Evolutionary conservation across 108 stramenopile species (phyloP), one percentile per base, ranked within the genome.

Genomic region (Stephanodiscus triporus): DNA sequence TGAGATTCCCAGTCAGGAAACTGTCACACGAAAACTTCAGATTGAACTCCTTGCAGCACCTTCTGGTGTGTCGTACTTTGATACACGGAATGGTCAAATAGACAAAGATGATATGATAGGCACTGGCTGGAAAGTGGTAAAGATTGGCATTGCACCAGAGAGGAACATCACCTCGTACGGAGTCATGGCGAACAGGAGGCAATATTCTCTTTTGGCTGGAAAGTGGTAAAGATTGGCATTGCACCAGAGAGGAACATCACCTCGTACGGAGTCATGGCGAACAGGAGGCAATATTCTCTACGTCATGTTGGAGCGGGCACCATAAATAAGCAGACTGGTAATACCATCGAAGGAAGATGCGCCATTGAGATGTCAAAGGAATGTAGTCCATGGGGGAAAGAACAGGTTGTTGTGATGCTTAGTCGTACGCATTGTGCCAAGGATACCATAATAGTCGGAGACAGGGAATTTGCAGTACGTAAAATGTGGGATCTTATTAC

Each of bases 181-280:
- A 19, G 14, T 64, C 29, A 22, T 45, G 29, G 51, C 23, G 63
- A 20, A 32, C 16, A 58, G 63, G 36, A 14, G 56, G 40, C 73
- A 74, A 38, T 74, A 74, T 24, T 16, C 63, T 13, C n/a, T n/a
- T n/a, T 74, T 63, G 49, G 48, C 13, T 75, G 64, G 64, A 75
- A 36, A 22, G 20, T 27, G 17, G 73, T 75, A 1, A 57, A 29
- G 16, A 26, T 75, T n/a, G 47, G 54, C 38, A 26, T 55, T n/a
- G 23, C 34, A 24, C 50, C 37, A 0, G 54, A 56, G 26, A 29
- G 64, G 42, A 34, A 30, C 34, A 37, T 55, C n/a, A 56, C 36
- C 16, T 32, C 17, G 19, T 8, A 13, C 2, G 53, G 48, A 19
- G 14, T 64, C 29, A 22, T 45, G 29, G 51, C 23, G 63, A 20